Base-by-base conservation (phyloP, 176 grass and related monocot genomes). In the Cenchrus purpureus region DNA sequence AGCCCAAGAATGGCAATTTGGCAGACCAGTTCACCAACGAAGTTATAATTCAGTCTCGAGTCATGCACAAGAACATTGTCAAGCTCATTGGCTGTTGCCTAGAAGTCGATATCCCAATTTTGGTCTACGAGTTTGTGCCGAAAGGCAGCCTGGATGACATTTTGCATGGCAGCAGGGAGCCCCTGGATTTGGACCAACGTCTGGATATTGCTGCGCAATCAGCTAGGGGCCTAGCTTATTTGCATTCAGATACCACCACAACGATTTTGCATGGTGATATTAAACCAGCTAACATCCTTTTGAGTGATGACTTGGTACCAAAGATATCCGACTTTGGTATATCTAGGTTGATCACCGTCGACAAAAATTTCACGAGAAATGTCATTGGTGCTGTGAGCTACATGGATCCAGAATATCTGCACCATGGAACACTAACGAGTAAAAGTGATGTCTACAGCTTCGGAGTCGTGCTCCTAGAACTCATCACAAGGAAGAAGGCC, bases 61-160 rank as follows among this genome's bases (percentile, higher is more conserved):
- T 90, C 8, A 90, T 80, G 60, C 83, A 86, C 31, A 86, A 40
- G 71, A 90, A 90, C 48, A 90, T 86, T 48, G 83, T 90, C 19
- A 85, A 49, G 25, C 79, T 86, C 75, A 13, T 86, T n/a, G 83
- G 88, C 12, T 76, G 88, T 61, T 86, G 83, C 19, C 49, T 90
- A 10, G 77, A 86, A 64, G 71, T 83, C 28, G 73, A 90, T 60
- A 60, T 82, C 29, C 83, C 76, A 8, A 86, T 90, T 50, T 58
- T 91, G 73, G 72, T 87, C 3, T 91, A 84, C 13, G 89, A 79
- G 14, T 91, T 87, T 22, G 20, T 83, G 2, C 44, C 46, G 1
- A 78, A 83, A 53, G 86, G 86, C 3, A 82, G 78, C 44, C 79
- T 77, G n/a, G 80, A 69, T 70, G 58, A 83, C 20, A 60, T 76